Conservation (phyloP, 192 early-diverging fungal genomes). For the Radiomyces spectabilis region DNA sequence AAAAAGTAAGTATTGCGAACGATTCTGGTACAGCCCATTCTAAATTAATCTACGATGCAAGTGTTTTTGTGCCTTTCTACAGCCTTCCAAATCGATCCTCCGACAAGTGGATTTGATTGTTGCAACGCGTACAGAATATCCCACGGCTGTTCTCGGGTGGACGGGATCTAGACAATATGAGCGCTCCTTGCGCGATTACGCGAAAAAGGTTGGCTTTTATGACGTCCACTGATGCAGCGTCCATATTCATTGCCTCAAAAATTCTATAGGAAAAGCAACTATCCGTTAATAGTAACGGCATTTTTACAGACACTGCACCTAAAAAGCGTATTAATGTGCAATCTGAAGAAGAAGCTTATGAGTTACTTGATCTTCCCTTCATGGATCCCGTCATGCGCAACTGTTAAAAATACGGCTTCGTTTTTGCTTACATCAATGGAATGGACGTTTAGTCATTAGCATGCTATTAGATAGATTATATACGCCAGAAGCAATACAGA, state of each 20-base stretch:
- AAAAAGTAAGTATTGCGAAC: neutral
- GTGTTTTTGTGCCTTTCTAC: slow-evolving; percentile 26
- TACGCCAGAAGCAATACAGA: too few relatives aligned
- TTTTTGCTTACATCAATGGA: too few relatives aligned
- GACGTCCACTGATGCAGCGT: neutral
- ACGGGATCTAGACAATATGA: slow-evolving; percentile 28
- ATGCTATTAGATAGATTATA: too few relatives aligned
- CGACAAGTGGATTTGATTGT: slow-evolving; percentile 28
- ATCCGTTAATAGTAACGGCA: slow-evolving; percentile 11
- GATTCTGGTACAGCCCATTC: neutral
- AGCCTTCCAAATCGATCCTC: slow-evolving; percentile 14
- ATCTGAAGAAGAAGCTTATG: slow-evolving; percentile 12
- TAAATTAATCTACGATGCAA: neutral
- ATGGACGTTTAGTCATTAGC: too few relatives aligned
- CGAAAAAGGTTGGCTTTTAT: slow-evolving; percentile 1
- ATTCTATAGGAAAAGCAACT: slow-evolving; percentile 15
- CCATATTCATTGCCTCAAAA: neutral
- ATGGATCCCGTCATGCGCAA: slow-evolving; percentile 21
- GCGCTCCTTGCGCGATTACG: slow-evolving; percentile 10
- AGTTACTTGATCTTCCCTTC: slow-evolving; percentile 20
- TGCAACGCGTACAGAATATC: slow-evolving; percentile 7
- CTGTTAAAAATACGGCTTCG: too few relatives aligned
- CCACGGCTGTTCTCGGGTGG: slow-evolving; percentile 23
- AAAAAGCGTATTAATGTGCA: neutral
- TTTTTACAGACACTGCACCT: slow-evolving; percentile 11